Base-by-base conservation (phyloP, 2,329 filamentous ascomycete species). In the Tolypocladium amazonense region DNA sequence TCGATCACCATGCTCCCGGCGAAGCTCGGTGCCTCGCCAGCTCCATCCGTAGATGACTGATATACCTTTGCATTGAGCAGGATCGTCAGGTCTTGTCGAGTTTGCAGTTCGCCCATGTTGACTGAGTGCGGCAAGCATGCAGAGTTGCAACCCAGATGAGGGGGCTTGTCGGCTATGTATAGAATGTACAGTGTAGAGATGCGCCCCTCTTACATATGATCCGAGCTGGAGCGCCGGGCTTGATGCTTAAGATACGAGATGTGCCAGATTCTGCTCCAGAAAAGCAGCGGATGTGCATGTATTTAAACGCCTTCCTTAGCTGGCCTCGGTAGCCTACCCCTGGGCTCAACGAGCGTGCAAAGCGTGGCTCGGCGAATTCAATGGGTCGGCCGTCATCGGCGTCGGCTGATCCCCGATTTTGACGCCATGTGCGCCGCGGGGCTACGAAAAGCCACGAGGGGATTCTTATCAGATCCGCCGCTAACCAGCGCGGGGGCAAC, bases 1-100 rank as follows among this genome's bases (percentile, higher is more conserved):
- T 68, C 63, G 39, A 76, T 65, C 45, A 74, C 66, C 65, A 76
- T 70, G 62, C 70, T 62, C 47, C 63, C 58, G 20, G 64, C 60
- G 58, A 67, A 64, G 43, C 18, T 56, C 12, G 63, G 60, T 3
- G 52, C 27, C 9, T 57, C 37, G 6, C 47, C 43, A 2, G 56
- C n/a, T 7, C 52, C 27, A 27, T 58, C 55, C 5, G 56, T 9
- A 4, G 61, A 53, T 5, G 63, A 62, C 37, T 62, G 64, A 56
- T 65, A 67, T 12, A 68, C 60, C 38, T 59, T 62, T 23, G 63
- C 66, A 20, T 67, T 65, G 27, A 66, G 15, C n/a, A 67, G 57
- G 56, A 68, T 57, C 18, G 52, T 61, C 41, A 58, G 55, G 50
- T 8, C 50, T 14, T 35, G 50, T 20, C 5, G 50, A 35, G 50